Conservation (phyloP, 2,329 filamentous ascomycete species). For the Biscogniauxia sp. region DNA sequence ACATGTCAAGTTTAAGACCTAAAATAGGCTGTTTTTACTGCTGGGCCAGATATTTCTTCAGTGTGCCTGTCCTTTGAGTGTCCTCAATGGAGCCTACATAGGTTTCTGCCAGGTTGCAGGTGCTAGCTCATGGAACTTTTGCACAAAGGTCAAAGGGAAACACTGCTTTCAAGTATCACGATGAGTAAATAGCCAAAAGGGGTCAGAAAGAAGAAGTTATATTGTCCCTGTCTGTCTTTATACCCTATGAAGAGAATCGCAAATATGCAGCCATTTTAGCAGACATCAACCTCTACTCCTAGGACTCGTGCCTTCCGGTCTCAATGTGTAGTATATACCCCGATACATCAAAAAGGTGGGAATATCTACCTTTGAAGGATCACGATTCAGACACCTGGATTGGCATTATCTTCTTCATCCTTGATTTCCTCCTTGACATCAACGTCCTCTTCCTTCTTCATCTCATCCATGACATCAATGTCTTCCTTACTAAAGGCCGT, state of each 20-base stretch:
- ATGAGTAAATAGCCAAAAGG: not conserved
- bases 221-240: not conserved
- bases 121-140: not conserved
- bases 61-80: not conserved
- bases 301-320: not conserved
- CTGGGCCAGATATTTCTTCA: not conserved
- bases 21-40: not conserved
- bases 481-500: not conserved
- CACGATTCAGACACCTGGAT: not conserved
- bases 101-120: not conserved
- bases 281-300: not conserved
- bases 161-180: not conserved
- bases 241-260: not conserved
- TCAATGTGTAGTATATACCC: not conserved
- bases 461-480: not conserved
- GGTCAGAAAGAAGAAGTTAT: not conserved
- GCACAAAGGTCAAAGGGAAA: not conserved
- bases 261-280: not conserved
- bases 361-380: not conserved
- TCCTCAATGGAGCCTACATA: not conserved
- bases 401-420: not conserved
- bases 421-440: not conserved
- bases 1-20: not conserved
- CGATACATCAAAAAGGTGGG: not conserved
- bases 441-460: no score